Evolutionary conservation across 78 protist species (phyloP).

Genomic region (Polysphondylium violaceum): DNA sequence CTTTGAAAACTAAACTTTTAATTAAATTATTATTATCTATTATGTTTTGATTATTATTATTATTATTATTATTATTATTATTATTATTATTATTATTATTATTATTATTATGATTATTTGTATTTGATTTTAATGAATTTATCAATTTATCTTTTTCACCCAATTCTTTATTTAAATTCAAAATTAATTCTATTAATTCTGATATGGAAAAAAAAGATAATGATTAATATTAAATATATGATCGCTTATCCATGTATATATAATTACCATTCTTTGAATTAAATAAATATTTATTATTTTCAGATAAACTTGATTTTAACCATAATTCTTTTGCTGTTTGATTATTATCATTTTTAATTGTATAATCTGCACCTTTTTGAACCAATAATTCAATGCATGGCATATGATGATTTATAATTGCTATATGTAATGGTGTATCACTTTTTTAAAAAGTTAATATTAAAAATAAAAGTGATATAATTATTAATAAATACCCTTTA

Average conservation of each 20-base stretch:
- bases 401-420: constrained; percentile 25
- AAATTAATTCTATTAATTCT: constrained; percentile 18
- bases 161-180: constrained; percentile 14
- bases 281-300: constrained; percentile 19
- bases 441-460: not conserved
- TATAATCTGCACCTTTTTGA: constrained; percentile 39
- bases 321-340: constrained; percentile 20
- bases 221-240: not conserved
- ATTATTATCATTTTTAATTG: constrained; percentile 15
- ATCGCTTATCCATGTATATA: too few relatives aligned
- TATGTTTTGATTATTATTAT: not conserved
- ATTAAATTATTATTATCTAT: not conserved
- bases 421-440: constrained; percentile 51
- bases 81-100: not conserved
- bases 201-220: not conserved
- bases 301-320: constrained; percentile 17
- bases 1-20: too few relatives aligned
- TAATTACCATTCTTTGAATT: constrained; percentile 17
- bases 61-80: constrained; percentile 7
- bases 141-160: too few relatives aligned
- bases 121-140: too few relatives aligned
- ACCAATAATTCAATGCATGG: constrained; percentile 22
- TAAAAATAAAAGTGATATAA: not conserved
- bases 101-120: too few relatives aligned
- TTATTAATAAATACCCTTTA: constrained; percentile 17